Percentiles rank a stretch among this genome's conserved stretches.
Evolutionary conservation across 2,329 filamentous ascomycete species (phyloP).

Genomic region (Plectosphaerella sp.): DNA sequence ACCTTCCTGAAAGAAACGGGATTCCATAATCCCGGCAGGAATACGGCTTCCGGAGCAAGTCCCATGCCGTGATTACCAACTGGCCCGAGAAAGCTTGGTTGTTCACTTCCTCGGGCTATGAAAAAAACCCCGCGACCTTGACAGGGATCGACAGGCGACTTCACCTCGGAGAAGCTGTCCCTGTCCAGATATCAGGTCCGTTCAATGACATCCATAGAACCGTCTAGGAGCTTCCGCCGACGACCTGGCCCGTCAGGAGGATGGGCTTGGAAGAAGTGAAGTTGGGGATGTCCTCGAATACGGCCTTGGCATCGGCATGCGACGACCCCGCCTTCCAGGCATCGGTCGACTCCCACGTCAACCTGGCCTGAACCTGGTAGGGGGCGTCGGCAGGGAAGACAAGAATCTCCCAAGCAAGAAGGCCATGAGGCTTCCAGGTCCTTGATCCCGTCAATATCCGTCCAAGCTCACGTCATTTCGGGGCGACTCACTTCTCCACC

Average conservation of each 20-base stretch:
- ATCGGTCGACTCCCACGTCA: conserved; percentile 4
- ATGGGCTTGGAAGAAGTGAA: conserved; percentile 7
- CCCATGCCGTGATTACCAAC: too few relatives aligned
- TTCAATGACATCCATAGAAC: too few relatives aligned
- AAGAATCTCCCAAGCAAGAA: conserved; percentile 14
- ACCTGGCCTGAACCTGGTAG: conserved; percentile 8
- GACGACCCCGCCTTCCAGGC: not conserved
- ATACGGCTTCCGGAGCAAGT: too few relatives aligned
- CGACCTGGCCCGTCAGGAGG: not conserved
- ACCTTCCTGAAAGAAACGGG: too few relatives aligned
- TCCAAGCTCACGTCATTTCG: not conserved
- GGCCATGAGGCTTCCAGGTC: not conserved
- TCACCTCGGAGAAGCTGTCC: too few relatives aligned
- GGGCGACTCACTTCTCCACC: conserved; percentile 19
- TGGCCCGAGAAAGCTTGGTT: too few relatives aligned
- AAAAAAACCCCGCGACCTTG: too few relatives aligned
- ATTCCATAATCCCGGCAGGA: too few relatives aligned
- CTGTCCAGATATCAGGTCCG: too few relatives aligned
- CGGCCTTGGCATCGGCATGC: not conserved
- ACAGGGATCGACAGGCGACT: too few relatives aligned
- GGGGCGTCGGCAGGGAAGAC: not conserved
- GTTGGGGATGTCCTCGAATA: conserved; percentile 7
- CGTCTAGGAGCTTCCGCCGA: not conserved
- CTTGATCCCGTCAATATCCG: not conserved
- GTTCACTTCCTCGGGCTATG: too few relatives aligned